These are phyloP conservation scores for Trichoderma koningii DNA, from an alignment of 2,329 filamentous ascomycete genomes.

Conservation along the genomic window DNA sequence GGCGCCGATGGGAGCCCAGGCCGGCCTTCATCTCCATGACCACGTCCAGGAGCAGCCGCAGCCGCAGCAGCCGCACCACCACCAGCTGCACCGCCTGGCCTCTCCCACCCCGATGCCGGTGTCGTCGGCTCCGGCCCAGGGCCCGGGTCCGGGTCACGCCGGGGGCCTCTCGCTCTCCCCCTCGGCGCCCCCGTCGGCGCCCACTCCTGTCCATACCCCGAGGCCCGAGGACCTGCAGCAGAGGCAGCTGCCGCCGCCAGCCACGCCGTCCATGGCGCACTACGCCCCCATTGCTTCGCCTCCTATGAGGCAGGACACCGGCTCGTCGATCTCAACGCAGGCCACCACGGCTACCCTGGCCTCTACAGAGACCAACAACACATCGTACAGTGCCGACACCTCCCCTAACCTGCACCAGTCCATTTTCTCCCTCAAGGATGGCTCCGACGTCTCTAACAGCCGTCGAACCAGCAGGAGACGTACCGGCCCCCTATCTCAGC, in stretches of 20 bases:
- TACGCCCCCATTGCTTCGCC: constrained; percentile 37
- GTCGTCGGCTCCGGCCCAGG: constrained; percentile 22
- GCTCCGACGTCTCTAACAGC: constrained; percentile 54
- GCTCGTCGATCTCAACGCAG: constrained; percentile 56
- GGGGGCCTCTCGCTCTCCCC: constrained; percentile 26
- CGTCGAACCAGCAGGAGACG: constrained; percentile 60
- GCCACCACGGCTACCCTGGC: constrained; percentile 48
- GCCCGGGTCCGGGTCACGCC: constrained; percentile 21
- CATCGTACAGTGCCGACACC: constrained; percentile 55
- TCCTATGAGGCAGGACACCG: constrained; percentile 51
- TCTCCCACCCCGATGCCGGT: constrained; percentile 23
- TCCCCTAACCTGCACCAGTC: constrained; percentile 54
- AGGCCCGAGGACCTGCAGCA: constrained; percentile 25
- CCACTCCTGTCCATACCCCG: constrained; percentile 26
- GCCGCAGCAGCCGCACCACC: constrained; percentile 18
- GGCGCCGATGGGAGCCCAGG: constrained; percentile 23
- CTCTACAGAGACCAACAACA: constrained; percentile 52
- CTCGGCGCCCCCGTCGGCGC: constrained; percentile 27
- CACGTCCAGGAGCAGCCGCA: constrained; percentile 23
- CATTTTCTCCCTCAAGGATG: constrained; percentile 59
- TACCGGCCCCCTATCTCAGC: constrained; percentile 59
- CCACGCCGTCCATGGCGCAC: constrained; percentile 30
- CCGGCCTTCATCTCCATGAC: constrained; percentile 23
- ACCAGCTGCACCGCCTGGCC: constrained; percentile 20
- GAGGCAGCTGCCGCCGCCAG: constrained; percentile 24